Percentiles rank a stretch among this genome's conserved stretches.
Evolutionary conservation across 2,329 filamentous ascomycete species (phyloP).

Genomic region (Sporothrix phasma): DNA sequence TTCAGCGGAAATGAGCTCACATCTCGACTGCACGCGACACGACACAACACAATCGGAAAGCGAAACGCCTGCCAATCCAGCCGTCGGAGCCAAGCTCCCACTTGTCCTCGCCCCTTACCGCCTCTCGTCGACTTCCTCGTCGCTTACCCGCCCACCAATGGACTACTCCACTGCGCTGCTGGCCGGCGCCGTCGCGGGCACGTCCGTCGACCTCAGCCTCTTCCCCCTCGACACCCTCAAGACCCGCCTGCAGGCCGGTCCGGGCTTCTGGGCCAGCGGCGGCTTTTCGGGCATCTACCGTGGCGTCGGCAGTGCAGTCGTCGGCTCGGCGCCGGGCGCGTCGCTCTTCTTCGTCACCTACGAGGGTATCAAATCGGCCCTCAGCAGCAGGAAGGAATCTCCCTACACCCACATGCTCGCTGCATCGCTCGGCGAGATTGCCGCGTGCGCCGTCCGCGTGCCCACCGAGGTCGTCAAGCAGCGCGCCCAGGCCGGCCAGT

Average conservation of each 20-base stretch:
- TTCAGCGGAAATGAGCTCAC: not conserved
- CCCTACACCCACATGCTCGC: constrained; percentile 64
- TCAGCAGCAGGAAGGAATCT: constrained; percentile 25
- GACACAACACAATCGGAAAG: not conserved
- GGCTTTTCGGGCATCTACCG: constrained; percentile 90
- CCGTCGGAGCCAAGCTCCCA: no score
- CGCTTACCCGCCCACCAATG: no score
- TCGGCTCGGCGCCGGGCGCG: constrained; percentile 86
- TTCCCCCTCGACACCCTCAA: constrained; percentile 98
- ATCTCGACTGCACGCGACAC: not conserved
- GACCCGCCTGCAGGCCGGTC: constrained; percentile 78
- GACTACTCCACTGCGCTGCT: constrained; percentile 53
- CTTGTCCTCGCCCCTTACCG: not conserved
- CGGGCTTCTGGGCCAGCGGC: constrained; percentile 66
- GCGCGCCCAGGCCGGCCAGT: constrained; percentile 78
- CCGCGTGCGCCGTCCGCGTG: constrained; percentile 84
- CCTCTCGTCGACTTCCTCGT: not conserved
- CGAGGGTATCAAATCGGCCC: constrained; percentile 58
- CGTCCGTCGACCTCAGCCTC: constrained; percentile 91
- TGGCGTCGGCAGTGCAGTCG: constrained; percentile 77
- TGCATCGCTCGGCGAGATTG: constrained; percentile 77
- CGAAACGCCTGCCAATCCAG: not conserved
- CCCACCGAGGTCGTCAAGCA: constrained; percentile 97
- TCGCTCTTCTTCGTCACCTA: constrained; percentile 97
- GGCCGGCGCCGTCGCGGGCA: constrained; percentile 85